Evolutionary conservation across 441 rosid genomes (phyloP), one percentile per base, ranked within the genome.

Genomic region (Adansonia madagascariensis): DNA sequence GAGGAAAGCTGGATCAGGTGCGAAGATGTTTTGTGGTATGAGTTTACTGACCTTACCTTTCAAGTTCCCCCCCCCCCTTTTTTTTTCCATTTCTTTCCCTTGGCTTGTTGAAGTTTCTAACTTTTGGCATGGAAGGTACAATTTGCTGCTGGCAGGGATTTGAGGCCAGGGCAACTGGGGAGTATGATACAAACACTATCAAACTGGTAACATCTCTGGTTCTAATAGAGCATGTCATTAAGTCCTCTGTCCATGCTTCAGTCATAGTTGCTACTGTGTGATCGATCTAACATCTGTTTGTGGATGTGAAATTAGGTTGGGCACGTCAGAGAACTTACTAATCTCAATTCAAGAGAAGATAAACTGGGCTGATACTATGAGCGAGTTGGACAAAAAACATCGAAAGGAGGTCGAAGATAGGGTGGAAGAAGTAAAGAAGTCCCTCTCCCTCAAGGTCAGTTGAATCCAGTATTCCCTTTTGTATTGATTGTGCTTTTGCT

Each of bases 141-240:
- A 75, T 93, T 97, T 87, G 98, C 98, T 62, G 95, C 97, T 67
- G 98, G 99, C 78, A 91, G 99, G 83, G 98, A 97, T 87, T 86
- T 86, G 73, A 92, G 98, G 85, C 98, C 99, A 72, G 98, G 90
- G 73, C 92, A 97, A 75, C 91, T 94, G 49, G 93, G 89, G 78
- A 88, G 80, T 86, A 93, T 97, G 99, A 83, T 97, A 79, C 89
- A 91, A 69, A 88, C 98, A n/a, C 83, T 97, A 73, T 93, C 98
- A 63, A 87, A 80, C 88, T 97, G 97, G 99, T 97, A 91, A 75
- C 8, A n/a, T 78, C 15, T 76, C 39, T 76, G 35, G 22, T 52
- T 70, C 81, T 31, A 55, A 18, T 52, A 41, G 63, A 49, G 41
- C 44, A 3, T 61, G 3, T 61, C 18, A 9, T n/a, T 35, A 50